These are phyloP conservation scores for Diutina neorugosa DNA, from an alignment of 1,139 yeast species.

Conservation along the genomic window DNA sequence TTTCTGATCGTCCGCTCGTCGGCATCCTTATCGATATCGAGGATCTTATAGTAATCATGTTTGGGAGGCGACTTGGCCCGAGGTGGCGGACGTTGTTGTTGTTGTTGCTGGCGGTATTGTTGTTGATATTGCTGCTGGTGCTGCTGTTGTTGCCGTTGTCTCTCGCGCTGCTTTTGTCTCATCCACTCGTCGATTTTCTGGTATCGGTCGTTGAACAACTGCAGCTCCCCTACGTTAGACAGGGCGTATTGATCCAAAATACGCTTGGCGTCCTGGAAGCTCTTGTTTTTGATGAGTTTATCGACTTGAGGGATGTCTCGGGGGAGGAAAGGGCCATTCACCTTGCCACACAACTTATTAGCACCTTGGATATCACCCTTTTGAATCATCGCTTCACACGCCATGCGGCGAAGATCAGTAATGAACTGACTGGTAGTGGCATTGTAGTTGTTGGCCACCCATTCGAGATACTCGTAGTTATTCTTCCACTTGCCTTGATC, in stretches of 20 bases:
- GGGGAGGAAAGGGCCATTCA: slow-evolving; percentile 27
- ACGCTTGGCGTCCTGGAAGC: slow-evolving; percentile 30
- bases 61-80: slow-evolving; percentile 31
- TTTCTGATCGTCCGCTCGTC: slow-evolving; percentile 70
- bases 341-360: slow-evolving; percentile 23
- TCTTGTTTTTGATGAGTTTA: slow-evolving; percentile 24
- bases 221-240: slow-evolving; percentile 26
- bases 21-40: slow-evolving; percentile 64
- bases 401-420: slow-evolving; percentile 23
- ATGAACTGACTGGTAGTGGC: slow-evolving; percentile 12
- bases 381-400: slow-evolving; percentile 37
- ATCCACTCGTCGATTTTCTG: slow-evolving; percentile 22
- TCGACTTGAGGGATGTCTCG: slow-evolving; percentile 35
- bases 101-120: slow-evolving; percentile 27
- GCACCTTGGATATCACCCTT: slow-evolving; percentile 14
- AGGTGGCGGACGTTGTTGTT: slow-evolving; percentile 22
- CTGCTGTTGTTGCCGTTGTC: slow-evolving; percentile 33
- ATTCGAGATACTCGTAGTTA: slow-evolving; percentile 23
- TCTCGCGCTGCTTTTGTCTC: slow-evolving; percentile 18
- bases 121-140: slow-evolving; percentile 36
- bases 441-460: slow-evolving; percentile 12
- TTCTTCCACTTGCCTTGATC: slow-evolving; percentile 15
- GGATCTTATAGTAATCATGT: slow-evolving; percentile 63
- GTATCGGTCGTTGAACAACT: slow-evolving; percentile 20
- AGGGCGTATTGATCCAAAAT: slow-evolving; percentile 16